Percentiles rank a stretch among this genome's conserved stretches.
Conservation (phyloP, 2,329 filamentous ascomycete genomes). For the Colletotrichum chlorophyti region DNA sequence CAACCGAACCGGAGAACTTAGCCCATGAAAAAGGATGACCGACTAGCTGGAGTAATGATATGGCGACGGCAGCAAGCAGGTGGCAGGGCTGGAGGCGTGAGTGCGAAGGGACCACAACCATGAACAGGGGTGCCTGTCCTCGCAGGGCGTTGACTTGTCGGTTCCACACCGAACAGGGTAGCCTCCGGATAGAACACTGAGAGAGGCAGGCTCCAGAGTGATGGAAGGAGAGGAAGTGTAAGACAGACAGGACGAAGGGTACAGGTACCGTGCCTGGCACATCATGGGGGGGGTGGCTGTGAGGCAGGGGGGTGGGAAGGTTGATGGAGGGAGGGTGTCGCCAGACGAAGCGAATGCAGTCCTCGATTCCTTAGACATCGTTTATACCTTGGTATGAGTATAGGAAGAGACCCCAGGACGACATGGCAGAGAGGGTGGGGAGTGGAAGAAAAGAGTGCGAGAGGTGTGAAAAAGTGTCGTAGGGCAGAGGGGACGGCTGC, state of each 20-base stretch:
- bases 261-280: constrained; percentile 12
- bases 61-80: constrained; percentile 17
- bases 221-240: not conserved
- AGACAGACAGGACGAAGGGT: constrained; percentile 7
- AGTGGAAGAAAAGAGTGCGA: not conserved
- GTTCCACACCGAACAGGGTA: constrained; percentile 9
- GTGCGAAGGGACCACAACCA: not conserved
- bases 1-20: constrained; percentile 3
- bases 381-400: not conserved
- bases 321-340: not conserved
- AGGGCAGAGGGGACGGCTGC: constrained; percentile 7
- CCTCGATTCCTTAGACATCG: too few relatives aligned
- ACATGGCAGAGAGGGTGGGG: not conserved
- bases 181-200: constrained; percentile 5
- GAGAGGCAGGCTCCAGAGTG: not conserved
- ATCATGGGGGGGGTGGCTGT: constrained; percentile 5
- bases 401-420: not conserved
- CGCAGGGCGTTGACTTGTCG: constrained; percentile 10
- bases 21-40: constrained; percentile 12
- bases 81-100: constrained; percentile 20
- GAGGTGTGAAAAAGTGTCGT: not conserved
- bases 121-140: constrained; percentile 3
- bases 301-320: not conserved
- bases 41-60: constrained; percentile 16
- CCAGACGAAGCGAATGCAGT: not conserved